Conservation (phyloP, 345 rosid genomes). For the Brassica cretica region DNA sequence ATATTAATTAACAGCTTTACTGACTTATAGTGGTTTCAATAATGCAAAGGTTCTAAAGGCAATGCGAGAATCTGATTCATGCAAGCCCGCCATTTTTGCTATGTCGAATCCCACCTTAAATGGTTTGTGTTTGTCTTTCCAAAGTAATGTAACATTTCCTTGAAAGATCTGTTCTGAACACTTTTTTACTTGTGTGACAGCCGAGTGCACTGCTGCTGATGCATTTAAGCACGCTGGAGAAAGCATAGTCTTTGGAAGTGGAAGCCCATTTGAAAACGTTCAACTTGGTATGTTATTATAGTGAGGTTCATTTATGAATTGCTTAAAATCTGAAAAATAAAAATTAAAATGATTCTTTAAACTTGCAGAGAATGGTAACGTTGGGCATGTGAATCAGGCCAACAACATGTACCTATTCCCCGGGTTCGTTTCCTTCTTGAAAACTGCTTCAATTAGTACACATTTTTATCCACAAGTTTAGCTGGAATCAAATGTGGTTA, state of each 20-base stretch:
- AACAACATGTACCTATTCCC: constrained; percentile 99
- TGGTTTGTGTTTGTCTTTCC: constrained; percentile 49
- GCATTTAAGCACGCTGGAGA: constrained; percentile 94
- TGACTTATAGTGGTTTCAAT: constrained; percentile 19
- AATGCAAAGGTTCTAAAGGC: constrained; percentile 82
- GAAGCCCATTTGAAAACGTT: constrained; percentile 93
- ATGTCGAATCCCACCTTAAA: constrained; percentile 98
- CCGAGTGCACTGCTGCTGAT: constrained; percentile 94
- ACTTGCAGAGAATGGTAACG: constrained; percentile 75
- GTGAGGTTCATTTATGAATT: constrained; percentile 6
- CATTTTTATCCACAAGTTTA: neutral
- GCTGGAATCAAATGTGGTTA: constrained; percentile 2
- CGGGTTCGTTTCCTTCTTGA: constrained; percentile 58
- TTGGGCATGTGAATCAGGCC: constrained; percentile 95
- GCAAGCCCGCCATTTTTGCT: constrained; percentile 92
- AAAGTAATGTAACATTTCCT: constrained; percentile 19
- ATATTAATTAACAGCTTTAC: neutral
- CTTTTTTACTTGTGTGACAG: constrained; percentile 44
- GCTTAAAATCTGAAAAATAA: neutral
- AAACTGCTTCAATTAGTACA: constrained; percentile 11
- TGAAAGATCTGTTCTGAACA: constrained; percentile 22
- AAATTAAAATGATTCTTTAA: neutral
- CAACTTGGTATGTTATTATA: constrained; percentile 59
- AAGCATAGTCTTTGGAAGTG: constrained; percentile 89
- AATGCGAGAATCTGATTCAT: constrained; percentile 77